Conservation (phyloP, 1,284 basidiomycete genomes). For the Irpex lacteus region DNA sequence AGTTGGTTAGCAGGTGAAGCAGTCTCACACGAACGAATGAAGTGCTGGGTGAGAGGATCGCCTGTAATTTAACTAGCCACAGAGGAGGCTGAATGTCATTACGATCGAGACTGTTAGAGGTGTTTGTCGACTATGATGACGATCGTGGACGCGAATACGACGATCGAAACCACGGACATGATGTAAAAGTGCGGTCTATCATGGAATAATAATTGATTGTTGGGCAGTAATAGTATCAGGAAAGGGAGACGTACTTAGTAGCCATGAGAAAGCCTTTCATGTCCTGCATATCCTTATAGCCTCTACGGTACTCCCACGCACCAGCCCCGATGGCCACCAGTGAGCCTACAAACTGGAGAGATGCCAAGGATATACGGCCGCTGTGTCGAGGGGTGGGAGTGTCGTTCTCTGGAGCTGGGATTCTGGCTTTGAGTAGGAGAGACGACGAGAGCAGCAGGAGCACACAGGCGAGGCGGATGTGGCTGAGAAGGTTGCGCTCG, state of each 20-base stretch:
- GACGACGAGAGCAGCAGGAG: slow-evolving; percentile 62
- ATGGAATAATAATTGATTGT: slow-evolving; percentile 1
- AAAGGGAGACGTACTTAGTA: slow-evolving; percentile 47
- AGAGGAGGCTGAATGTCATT: background rate
- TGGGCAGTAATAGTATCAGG: too few relatives aligned
- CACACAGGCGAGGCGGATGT: slow-evolving; percentile 63
- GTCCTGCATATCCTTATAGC: slow-evolving; percentile 51
- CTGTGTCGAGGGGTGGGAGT: background rate
- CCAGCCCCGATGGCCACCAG: slow-evolving; percentile 55
- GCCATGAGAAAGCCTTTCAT: slow-evolving; percentile 58
- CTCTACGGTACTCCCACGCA: slow-evolving; percentile 60
- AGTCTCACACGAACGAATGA: background rate
- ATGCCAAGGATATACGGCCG: slow-evolving; percentile 26
- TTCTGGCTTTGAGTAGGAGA: slow-evolving; percentile 54
- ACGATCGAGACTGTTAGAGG: slow-evolving; percentile 4
- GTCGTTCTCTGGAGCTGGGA: slow-evolving; percentile 36
- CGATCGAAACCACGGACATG: slow-evolving; percentile 44
- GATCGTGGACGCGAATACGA: slow-evolving; percentile 52
- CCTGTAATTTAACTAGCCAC: background rate
- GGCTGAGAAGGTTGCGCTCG: slow-evolving; percentile 67
- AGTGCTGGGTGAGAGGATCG: too few relatives aligned
- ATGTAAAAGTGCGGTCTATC: slow-evolving; percentile 50
- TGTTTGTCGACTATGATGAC: slow-evolving; percentile 35
- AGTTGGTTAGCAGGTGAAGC: background rate
- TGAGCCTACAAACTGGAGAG: slow-evolving; percentile 38